Evolutionary conservation across 352 stramenopile species (phyloP), one percentile per base, ranked within the genome.

Genomic region (Phytophthora hibernalis): DNA sequence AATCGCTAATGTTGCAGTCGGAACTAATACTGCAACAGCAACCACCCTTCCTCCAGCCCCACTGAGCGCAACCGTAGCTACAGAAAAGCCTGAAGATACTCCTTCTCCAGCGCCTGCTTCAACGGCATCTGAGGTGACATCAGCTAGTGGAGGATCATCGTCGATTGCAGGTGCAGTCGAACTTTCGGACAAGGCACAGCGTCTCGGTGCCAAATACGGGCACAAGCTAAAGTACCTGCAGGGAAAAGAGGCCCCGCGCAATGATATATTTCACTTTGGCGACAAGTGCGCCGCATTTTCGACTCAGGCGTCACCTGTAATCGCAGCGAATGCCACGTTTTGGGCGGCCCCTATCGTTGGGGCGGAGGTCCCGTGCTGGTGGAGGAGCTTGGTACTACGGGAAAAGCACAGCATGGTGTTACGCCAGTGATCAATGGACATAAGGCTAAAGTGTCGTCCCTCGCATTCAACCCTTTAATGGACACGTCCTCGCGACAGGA

Each of bases 181-280:
- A 48, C 57, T 91, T 50, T 91, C 82, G 9, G 79, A 86, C 20
- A 91, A 91, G 47, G 82, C 82, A 11, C 80, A 82, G 45, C 82
- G 83, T 16, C 82, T 95, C 7, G 78, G 83, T 12, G 77, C 79
- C 11, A 85, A 80, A 43, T 89, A 93, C 54, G 83, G 83, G 0
- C 80, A 95, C 72, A 95, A 93, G 65, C 66, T 95, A 40, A 92
- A 93, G 57, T 95, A 92, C 60, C 68, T 95, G 20, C 86, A 89
- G 35, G 87, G 85, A 13, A 83, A 79, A 55, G 69, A 85, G 60
- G 62, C 76, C 15, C 63, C 75, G 12, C 87, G 87, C n/a, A 87
- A 82, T 52, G 74, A 87, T 18, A 50, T 81, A 24, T 85, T 90
- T 49, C 45, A 80, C 54, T 72, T 92, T 67, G 74, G 72, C 31